Evolutionary conservation across 225 moss, liverwort and hornwort species (phyloP).

Genomic region (Physcomitrium patens): DNA sequence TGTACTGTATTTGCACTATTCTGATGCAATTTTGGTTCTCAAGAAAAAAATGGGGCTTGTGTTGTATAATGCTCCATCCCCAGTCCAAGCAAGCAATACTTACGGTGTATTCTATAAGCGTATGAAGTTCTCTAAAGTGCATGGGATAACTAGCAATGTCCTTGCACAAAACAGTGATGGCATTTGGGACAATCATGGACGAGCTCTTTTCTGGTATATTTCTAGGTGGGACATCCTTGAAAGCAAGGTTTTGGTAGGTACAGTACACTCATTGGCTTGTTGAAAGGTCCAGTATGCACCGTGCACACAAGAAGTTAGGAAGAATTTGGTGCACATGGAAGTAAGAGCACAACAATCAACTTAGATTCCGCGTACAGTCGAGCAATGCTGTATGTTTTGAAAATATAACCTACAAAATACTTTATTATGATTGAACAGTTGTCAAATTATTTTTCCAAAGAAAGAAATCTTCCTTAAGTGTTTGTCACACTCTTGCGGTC

Average conservation of each 20-base stretch:
- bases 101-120: constrained; percentile 8
- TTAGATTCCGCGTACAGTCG: too few relatives aligned
- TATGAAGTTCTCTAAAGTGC: background rate
- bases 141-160: background rate
- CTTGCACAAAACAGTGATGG: constrained; percentile 3
- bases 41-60: background rate
- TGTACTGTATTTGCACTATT: background rate
- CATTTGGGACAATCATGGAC: constrained; percentile 16
- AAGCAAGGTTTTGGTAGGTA: background rate
- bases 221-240: background rate
- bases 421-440: too few relatives aligned
- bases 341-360: too few relatives aligned
- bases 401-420: too few relatives aligned
- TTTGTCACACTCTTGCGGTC: too few relatives aligned
- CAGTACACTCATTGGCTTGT: background rate
- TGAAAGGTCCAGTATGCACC: constrained; percentile 9
- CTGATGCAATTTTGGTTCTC: background rate
- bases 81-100: background rate
- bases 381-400: too few relatives aligned
- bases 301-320: constrained; percentile 5
- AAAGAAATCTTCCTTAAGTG: too few relatives aligned
- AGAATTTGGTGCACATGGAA: constrained; percentile 13
- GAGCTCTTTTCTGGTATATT: background rate
- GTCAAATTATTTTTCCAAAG: too few relatives aligned
- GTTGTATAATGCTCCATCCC: background rate